phyloP scores from a whole-genome alignment of 192 early-diverging fungal genomes.

The Dimargaris xerosporica region DNA sequence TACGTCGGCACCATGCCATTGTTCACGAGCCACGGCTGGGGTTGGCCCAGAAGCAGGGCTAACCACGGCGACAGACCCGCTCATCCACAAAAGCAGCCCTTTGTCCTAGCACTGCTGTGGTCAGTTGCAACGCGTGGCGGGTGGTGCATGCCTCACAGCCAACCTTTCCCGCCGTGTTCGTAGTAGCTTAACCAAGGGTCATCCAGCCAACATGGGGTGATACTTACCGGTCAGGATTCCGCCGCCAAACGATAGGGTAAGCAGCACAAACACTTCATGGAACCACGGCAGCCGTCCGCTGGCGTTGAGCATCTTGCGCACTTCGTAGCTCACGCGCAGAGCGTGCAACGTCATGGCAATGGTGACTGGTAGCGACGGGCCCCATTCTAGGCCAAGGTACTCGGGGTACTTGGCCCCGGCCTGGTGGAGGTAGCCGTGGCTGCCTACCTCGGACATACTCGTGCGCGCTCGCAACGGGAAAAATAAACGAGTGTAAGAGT shows the following conservation, averaged over 20 bases:
- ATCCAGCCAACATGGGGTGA: neutral
- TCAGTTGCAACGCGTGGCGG: neutral
- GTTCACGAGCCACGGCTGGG: constrained; percentile 30
- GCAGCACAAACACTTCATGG: constrained; percentile 32
- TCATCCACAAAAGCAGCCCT: neutral
- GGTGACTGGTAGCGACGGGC: constrained; percentile 23
- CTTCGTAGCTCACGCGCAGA: constrained; percentile 30
- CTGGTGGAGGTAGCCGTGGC: neutral
- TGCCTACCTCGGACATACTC: too few species aligned
- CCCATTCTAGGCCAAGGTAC: constrained; percentile 10
- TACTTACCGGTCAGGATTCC: constrained; percentile 24
- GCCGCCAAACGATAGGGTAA: constrained; percentile 34
- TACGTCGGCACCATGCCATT: constrained; percentile 28
- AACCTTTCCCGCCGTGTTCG: neutral
- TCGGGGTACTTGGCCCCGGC: neutral
- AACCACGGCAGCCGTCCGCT: constrained; percentile 20
- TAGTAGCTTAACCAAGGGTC: neutral
- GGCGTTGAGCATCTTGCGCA: constrained; percentile 27
- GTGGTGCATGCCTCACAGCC: too few species aligned
- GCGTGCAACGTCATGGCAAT: constrained; percentile 36
- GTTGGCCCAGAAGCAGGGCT: constrained; percentile 24
- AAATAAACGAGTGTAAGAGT: too few species aligned
- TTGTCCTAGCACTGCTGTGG: neutral
- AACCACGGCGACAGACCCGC: neutral
- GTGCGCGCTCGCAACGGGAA: too few species aligned